Base-by-base conservation (phyloP, 495 filamentous ascomycete species). In the Trypethelium eluteriae region DNA sequence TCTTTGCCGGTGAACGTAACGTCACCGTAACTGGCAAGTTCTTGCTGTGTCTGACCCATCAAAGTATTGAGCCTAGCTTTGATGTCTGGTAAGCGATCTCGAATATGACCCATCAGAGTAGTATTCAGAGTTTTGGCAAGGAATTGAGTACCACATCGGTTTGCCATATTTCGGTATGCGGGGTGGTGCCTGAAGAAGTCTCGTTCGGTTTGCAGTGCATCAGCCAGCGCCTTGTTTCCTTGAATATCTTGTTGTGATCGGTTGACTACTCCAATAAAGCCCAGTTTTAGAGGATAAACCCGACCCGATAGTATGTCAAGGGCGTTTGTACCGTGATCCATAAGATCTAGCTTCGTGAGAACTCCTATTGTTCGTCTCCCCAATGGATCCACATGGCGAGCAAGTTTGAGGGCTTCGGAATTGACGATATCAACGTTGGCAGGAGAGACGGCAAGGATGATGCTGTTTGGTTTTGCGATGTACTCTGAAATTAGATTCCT, bases 11-110 rank as follows among this genome's bases (percentile, higher is more conserved):
- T 96, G 73, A 99, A 99, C 67, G 96, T 91, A 80, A 93, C 96
- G 76, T 96, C 94, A 18, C 94, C 94, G 74, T 99, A 99, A 76
- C 93, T 96, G 36, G 94, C 95, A 59, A 99, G 84, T 75, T 99
- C 94, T 78, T 99, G 94, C 71, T 99, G 95, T 32, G 94, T 99
- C 75, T 99, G 94, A 5, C 94, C 94, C 95, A 99, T 99, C 63
- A 99, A 77, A 0, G 94, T 99, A 72, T 99, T 99, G 46, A 99
- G 81, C 38, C 94, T 86, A 35, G 94, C 94, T 76, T 99, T 99
- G 78, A 99, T 99, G 77, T 99, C 94, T 3, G 94, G 94, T 64
- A 99, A 76, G 38, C 94, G 85, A 73, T 98, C 95, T 46, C 94
- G 89, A 74, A 99, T 99, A 73, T 99, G 94, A 18, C 87, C 78